Conservation (phyloP, 1,284 basidiomycete species). For the Puccinia polysora region DNA sequence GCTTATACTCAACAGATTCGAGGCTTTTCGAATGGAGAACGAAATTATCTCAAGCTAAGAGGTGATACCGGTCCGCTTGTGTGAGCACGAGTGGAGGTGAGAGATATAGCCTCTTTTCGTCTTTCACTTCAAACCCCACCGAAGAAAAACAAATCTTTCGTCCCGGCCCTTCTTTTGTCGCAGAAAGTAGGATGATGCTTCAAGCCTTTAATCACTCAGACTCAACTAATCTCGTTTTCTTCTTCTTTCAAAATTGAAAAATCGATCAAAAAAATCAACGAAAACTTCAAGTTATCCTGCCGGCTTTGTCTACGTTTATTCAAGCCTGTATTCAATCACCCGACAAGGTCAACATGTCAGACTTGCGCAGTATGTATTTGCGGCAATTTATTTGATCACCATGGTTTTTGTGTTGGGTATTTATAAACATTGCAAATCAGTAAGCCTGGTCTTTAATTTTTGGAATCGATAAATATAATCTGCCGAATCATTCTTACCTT, state of each 20-base stretch:
- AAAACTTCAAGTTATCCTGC: slow-evolving; percentile 75
- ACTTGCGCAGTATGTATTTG: slow-evolving; percentile 74
- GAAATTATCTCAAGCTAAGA: slow-evolving; percentile 75
- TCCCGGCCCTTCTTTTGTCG: too few species aligned
- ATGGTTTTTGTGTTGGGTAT: slow-evolving; percentile 58
- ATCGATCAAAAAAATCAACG: too few species aligned
- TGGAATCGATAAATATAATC: slow-evolving; percentile 54
- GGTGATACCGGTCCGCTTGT: slow-evolving; percentile 92
- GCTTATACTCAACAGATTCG: slow-evolving; percentile 85
- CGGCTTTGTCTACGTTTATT: slow-evolving; percentile 80
- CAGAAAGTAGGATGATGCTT: too few species aligned
- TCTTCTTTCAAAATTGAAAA: too few species aligned
- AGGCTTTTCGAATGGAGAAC: slow-evolving; percentile 73
- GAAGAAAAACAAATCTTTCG: not conserved
- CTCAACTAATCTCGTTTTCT: not conserved
- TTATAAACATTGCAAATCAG: slow-evolving; percentile 38
- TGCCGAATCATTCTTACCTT: not conserved
- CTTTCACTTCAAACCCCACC: not conserved
- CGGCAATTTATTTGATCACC: slow-evolving; percentile 65
- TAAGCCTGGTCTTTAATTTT: slow-evolving; percentile 36
- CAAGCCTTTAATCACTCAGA: not conserved
- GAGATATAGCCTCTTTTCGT: not conserved
- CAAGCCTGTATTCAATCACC: slow-evolving; percentile 66
- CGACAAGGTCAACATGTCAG: slow-evolving; percentile 62
- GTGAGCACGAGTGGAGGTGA: slow-evolving; percentile 58